Conservation (phyloP, 495 filamentous ascomycete species). For the Podospora comata region DNA sequence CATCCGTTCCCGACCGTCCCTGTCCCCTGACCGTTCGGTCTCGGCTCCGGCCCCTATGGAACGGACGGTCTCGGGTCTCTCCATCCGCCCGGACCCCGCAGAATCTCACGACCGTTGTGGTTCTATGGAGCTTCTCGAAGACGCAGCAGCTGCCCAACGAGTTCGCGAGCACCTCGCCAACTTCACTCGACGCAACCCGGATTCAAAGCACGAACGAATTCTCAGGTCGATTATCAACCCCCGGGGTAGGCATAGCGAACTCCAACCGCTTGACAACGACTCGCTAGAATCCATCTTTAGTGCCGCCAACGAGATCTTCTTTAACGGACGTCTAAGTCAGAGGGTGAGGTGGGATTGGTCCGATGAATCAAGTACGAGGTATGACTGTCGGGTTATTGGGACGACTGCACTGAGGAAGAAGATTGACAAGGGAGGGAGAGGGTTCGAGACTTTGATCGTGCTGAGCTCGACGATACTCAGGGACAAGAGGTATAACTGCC, state of each 20-base stretch:
- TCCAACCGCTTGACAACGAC: slow-evolving; percentile 46
- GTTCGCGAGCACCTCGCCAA: slow-evolving; percentile 42
- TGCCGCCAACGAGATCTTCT: slow-evolving; percentile 54
- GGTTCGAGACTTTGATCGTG: slow-evolving; percentile 55
- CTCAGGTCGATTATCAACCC: slow-evolving; percentile 49
- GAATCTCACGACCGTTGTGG: slow-evolving; percentile 15
- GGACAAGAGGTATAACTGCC: slow-evolving; percentile 41
- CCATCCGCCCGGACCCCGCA: slow-evolving; percentile 32
- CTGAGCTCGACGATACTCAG: slow-evolving; percentile 50
- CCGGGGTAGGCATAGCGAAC: slow-evolving; percentile 24
- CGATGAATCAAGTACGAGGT: slow-evolving; percentile 31
- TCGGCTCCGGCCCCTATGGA: slow-evolving; percentile 25
- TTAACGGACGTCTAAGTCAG: slow-evolving; percentile 46
- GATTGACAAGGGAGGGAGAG: slow-evolving; percentile 28
- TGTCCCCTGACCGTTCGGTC: neutral
- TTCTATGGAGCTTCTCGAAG: slow-evolving; percentile 32
- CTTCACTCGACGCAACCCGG: slow-evolving; percentile 40
- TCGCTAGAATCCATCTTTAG: slow-evolving; percentile 50
- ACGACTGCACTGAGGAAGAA: slow-evolving; percentile 51
- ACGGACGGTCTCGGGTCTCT: slow-evolving; percentile 34
- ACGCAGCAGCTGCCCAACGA: slow-evolving; percentile 40
- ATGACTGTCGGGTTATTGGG: slow-evolving; percentile 48
- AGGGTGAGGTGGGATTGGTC: slow-evolving; percentile 56
- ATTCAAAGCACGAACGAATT: slow-evolving; percentile 50
- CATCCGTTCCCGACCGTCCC: neutral